These are phyloP conservation scores for Secale cereale DNA, from an alignment of 176 grass and related monocot genomes.

Conservation along the genomic window DNA sequence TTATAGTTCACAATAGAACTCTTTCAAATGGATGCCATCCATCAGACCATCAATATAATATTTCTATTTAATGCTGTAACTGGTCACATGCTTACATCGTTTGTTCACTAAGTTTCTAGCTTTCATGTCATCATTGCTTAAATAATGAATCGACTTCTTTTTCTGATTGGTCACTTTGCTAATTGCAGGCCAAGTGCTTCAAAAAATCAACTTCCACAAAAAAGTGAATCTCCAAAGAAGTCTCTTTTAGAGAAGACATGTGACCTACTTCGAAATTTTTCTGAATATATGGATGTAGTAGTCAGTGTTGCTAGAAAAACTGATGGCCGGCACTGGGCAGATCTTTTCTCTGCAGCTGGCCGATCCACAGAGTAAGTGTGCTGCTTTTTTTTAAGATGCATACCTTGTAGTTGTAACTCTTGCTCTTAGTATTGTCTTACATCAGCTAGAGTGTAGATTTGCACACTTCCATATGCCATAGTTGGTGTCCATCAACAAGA, in stretches of 20 bases:
- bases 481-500: background rate
- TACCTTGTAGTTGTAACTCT: background rate
- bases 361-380: slow-evolving; percentile 87
- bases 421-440: slow-evolving; percentile 17
- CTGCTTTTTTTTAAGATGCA: slow-evolving; percentile 2
- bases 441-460: background rate
- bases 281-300: slow-evolving; percentile 97
- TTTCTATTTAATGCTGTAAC: background rate
- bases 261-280: slow-evolving; percentile 77
- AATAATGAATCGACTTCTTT: background rate
- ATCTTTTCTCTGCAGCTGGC: slow-evolving; percentile 93
- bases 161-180: slow-evolving; percentile 10
- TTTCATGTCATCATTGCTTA: slow-evolving; percentile 14
- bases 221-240: slow-evolving; percentile 40
- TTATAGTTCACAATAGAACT: background rate
- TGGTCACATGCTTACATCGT: background rate
- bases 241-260: slow-evolving; percentile 96
- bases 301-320: slow-evolving; percentile 99
- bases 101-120: background rate
- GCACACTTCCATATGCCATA: background rate
- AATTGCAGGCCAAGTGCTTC: slow-evolving; percentile 76
- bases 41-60: background rate
- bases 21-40: background rate
- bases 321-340: slow-evolving; percentile 95
- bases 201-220: slow-evolving; percentile 58